Percentiles rank a stretch among this genome's conserved stretches.
These are phyloP conservation scores for Phycomyces blakesleeanus DNA, from an alignment of 192 early-diverging fungal genomes.

Conservation along the genomic window DNA sequence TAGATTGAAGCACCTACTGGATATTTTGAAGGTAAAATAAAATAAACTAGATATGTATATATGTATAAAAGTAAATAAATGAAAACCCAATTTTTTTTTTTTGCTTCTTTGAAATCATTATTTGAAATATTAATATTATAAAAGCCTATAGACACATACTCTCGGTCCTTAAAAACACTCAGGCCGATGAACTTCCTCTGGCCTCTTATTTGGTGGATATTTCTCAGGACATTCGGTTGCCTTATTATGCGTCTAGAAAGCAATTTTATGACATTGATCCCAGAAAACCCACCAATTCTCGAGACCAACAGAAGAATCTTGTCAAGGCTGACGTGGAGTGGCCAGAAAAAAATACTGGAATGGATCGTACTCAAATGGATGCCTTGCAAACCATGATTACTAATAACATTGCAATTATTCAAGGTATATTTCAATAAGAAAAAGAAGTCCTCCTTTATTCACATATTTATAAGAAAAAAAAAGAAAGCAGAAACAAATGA, in stretches of 20 bases:
- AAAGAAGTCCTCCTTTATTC: too few species aligned
- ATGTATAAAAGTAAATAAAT: slow-evolving; percentile 4
- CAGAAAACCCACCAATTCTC: not conserved
- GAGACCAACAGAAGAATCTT: not conserved
- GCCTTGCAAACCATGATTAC: slow-evolving; percentile 46
- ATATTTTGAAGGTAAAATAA: slow-evolving; percentile 39
- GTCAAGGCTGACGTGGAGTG: slow-evolving; percentile 14
- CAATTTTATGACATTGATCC: slow-evolving; percentile 20
- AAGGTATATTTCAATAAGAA: slow-evolving; percentile 41
- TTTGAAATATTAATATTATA: too few species aligned
- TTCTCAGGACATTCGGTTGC: slow-evolving; percentile 31
- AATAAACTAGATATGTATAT: not conserved
- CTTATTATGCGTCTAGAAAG: slow-evolving; percentile 34
- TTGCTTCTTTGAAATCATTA: too few species aligned
- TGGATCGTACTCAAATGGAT: slow-evolving; percentile 40
- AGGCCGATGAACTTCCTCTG: slow-evolving; percentile 38
- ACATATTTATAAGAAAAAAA: not conserved
- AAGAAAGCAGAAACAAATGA: too few species aligned
- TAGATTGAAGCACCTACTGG: slow-evolving; percentile 36
- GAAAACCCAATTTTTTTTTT: too few species aligned
- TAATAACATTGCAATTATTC: slow-evolving; percentile 42
- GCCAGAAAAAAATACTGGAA: slow-evolving; percentile 22
- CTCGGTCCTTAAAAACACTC: slow-evolving; percentile 39
- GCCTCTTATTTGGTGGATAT: slow-evolving; percentile 38
- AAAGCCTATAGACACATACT: slow-evolving; percentile 50